phyloP scores from a whole-genome alignment of 1,284 basidiomycete species.

The Afroboletus lepidellus region DNA sequence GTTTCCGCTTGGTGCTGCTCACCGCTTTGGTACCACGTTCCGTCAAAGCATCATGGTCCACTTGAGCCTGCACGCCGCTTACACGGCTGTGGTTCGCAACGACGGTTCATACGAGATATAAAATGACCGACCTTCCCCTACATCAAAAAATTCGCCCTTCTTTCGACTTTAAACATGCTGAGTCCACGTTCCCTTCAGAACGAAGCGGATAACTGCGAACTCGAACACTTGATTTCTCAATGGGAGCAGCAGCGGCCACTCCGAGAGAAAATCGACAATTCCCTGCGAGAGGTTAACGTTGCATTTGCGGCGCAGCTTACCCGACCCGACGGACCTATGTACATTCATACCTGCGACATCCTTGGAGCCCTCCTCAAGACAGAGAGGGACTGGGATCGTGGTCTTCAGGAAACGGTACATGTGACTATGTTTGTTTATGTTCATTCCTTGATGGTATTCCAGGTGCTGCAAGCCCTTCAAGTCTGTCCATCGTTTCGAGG shows the following conservation, averaged over 20 bases:
- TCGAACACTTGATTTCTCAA: conserved; percentile 2
- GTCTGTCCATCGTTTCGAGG: conserved; percentile 6
- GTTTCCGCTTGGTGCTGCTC: conserved; percentile 12
- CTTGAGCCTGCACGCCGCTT: neutral
- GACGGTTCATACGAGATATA: conserved; percentile 12
- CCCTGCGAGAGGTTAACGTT: conserved; percentile 13
- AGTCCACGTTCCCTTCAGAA: neutral
- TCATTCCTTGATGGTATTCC: conserved; percentile 6
- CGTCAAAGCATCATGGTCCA: conserved; percentile 13
- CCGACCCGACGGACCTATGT: conserved; percentile 13
- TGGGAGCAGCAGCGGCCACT: neutral
- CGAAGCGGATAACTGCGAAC: neutral
- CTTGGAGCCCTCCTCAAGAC: conserved; percentile 17
- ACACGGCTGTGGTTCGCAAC: conserved; percentile 6
- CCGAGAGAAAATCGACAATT: conserved; percentile 1
- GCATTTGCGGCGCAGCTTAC: conserved; percentile 16
- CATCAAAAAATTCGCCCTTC: neutral
- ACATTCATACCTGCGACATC: conserved; percentile 9
- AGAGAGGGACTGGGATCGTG: neutral
- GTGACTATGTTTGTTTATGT: neutral
- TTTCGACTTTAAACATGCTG: conserved; percentile 15
- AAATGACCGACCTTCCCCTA: conserved; percentile 2
- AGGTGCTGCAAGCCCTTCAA: conserved; percentile 24
- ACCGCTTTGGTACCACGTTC: neutral
- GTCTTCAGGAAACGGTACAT: conserved; percentile 18